Base-by-base conservation (phyloP, 202 grass and related monocot species). In the Carex sylvatica region DNA sequence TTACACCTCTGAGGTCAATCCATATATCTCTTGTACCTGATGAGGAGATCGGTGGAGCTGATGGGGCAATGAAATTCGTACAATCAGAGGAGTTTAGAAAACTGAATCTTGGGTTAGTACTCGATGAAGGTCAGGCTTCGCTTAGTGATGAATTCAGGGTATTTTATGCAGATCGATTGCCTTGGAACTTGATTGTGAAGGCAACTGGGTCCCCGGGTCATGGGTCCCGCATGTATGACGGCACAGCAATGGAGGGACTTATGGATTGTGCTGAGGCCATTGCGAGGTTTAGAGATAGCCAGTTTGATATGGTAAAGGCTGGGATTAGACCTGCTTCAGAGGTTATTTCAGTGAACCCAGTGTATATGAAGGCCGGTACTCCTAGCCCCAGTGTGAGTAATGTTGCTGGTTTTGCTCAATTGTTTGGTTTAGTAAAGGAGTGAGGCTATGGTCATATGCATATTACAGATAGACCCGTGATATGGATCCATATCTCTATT, bases 51-150 rank as follows among this genome's bases (percentile, higher is more conserved):
- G 91, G 92, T 26, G 90, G 87, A 30, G 80, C 51, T 1, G 92
- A 98, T 4, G 95, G 92, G 15, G 51, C 70, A 26, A 61, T 79
- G n/a, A 88, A 88, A 80, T 93, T 98, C 75, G 80, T 65, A 0
- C 46, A 11, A 36, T 98, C 92, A 4, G 87, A 95, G 67, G 87
- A 92, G 85, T 98, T 98, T 83, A 83, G 54, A 8, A 55, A 46
- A 7, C 87, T 98, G 75, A 95, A 93, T 73, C 6, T 98, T 4
- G 95, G 95, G 12, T 93, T 98, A 80, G 80, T 95, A 75, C 89
- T 98, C 36, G 95, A 98, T 62, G 91, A 95, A 82, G 95, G 95
- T 40, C 95, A 98, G 86, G 95, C 95, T 9, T 95, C 92, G n/a
- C 80, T 79, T 15, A 93, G 74, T 7, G 92, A 98, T 20, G 92